Evolutionary conservation across 2,329 filamentous ascomycete species (phyloP), one percentile per base, ranked within the genome.

Genomic region (Cladosporium sp.): DNA sequence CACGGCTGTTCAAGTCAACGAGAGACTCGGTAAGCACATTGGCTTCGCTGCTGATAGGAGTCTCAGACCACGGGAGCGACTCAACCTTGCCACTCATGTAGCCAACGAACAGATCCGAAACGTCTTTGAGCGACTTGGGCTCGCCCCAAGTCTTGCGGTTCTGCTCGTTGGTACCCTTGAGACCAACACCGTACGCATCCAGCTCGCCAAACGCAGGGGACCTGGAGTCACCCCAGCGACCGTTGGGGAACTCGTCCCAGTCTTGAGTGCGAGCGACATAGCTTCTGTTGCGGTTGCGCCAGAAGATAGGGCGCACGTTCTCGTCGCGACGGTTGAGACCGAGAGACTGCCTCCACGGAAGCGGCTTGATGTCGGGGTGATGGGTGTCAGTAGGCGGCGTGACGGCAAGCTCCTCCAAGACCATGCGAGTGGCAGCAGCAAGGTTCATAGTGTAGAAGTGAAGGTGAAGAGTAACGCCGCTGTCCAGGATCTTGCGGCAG

Each of bases 371-470:
- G 30, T 63, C 58, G 8, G 64, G 63, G 40, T 66, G 52, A 17
- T 61, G 60, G 27, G 51, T 58, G 68, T 92, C 89, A 47, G 90
- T 76, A 3, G 91, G 89, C 1, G 93, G 92, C 43, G 89, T 80
- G 70, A 96, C 82, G 48, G 84, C 78, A 19, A 99, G 78, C 68
- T 96, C 91, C 61, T 97, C 91, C 12, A 99, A 80, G 19, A 99
- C 84, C 86, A 96, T 91, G 61, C 87, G 85, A 1, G 92, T 96
- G 44, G 93, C 88, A 69, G 95, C 89, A 9, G 90, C 92, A 17
- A 99, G 79, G 71, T 99, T 99, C 93, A 99, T 99, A 54, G 93
- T 99, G 75, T 99, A 99, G 72, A 99, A 99, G 71, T 99, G 93
- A 58, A 99, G 72, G 67, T 96, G 68, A 59, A 64, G 90, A 56